Evolutionary conservation across 169 alveolate genomes (phyloP).

Genomic region (Plasmodium yoelii): DNA sequence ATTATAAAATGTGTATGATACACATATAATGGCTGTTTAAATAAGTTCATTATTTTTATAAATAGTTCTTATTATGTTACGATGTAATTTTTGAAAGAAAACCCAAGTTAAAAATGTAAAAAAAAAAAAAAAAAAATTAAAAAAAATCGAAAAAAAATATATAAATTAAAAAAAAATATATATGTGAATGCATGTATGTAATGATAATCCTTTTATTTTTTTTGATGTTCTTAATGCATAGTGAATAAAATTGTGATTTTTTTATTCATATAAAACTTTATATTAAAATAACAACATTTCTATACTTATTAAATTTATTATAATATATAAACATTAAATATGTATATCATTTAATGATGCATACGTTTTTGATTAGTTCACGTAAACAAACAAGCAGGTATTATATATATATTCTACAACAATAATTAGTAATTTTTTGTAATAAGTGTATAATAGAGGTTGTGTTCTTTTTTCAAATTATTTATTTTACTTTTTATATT

Average conservation of each 20-base stretch:
- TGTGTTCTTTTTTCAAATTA: too few relatives aligned
- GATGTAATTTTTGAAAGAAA: not conserved
- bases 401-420: too few relatives aligned
- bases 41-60: not conserved
- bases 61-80: not conserved
- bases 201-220: not conserved
- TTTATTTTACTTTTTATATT: too few relatives aligned
- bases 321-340: slow-evolving; percentile 3
- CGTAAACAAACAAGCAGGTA: too few relatives aligned
- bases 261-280: slow-evolving; percentile 10
- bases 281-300: slow-evolving; percentile 18
- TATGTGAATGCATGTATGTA: slow-evolving; percentile 10
- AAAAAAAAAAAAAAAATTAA: not conserved
- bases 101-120: not conserved
- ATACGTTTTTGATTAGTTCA: too few relatives aligned
- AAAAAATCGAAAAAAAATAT: not conserved
- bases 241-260: slow-evolving; percentile 24
- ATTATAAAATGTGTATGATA: not conserved
- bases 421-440: too few relatives aligned
- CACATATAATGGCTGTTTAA: slow-evolving; percentile 16
- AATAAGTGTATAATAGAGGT: too few relatives aligned
- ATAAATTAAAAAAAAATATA: not conserved
- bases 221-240: not conserved
- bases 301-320: slow-evolving; percentile 11
- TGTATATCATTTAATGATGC: not conserved